Evolutionary conservation across 192 early-diverging fungal genomes (phyloP).

Genomic region (Entomortierella chlamydospora): DNA sequence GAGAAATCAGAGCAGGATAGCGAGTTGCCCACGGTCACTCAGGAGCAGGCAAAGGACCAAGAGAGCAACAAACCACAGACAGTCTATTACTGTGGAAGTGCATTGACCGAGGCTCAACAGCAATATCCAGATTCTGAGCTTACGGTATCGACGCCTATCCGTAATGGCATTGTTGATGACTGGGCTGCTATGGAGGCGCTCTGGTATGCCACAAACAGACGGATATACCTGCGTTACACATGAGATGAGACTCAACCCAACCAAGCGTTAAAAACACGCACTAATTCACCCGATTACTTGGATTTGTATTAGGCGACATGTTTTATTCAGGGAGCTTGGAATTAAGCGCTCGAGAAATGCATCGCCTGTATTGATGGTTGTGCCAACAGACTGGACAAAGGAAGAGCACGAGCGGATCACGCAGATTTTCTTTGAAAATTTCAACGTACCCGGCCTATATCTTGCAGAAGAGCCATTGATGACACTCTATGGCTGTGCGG

Average conservation of each 20-base stretch:
- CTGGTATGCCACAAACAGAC: slow-evolving; percentile 69
- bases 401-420: slow-evolving; percentile 81
- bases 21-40: neutral
- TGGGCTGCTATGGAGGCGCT: slow-evolving; percentile 81
- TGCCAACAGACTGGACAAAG: slow-evolving; percentile 88
- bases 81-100: slow-evolving; percentile 44
- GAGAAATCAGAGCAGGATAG: slow-evolving; percentile 14
- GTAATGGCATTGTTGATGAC: slow-evolving; percentile 69
- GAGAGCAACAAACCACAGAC: slow-evolving; percentile 29
- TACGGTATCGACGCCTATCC: slow-evolving; percentile 62
- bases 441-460: slow-evolving; percentile 87
- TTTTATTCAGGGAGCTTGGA: slow-evolving; percentile 81
- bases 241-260: no score
- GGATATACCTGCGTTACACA: no score
- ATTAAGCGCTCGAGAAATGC: slow-evolving; percentile 83
- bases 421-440: slow-evolving; percentile 92
- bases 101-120: slow-evolving; percentile 33
- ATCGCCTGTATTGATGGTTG: slow-evolving; percentile 78
- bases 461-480: slow-evolving; percentile 88
- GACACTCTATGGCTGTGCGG: slow-evolving; percentile 82
- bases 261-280: neutral
- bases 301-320: slow-evolving; percentile 66
- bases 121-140: slow-evolving; percentile 36
- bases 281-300: no score
- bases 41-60: slow-evolving; percentile 18